Base-by-base conservation (phyloP, 495 filamentous ascomycete genomes). In the Aspergillus steynii region DNA sequence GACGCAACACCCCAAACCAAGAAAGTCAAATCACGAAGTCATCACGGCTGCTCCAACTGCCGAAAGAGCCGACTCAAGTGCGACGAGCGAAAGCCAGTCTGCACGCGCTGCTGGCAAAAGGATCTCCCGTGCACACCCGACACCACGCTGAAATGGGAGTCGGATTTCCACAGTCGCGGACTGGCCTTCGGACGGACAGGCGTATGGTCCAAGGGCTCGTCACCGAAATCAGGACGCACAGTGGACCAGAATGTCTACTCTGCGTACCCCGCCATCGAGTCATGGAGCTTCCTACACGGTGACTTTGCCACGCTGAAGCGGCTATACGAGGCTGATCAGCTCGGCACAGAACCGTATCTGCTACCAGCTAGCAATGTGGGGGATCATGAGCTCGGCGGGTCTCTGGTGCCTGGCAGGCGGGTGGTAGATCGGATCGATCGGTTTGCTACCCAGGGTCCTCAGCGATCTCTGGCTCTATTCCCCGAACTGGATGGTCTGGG, bases 61-160 rank as follows among this genome's bases (percentile, higher is more conserved):
- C 77, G 77, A 9, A 65, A 72, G 29, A 76, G 77, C 60, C 75
- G 75, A 37, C 75, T 79, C 42, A 71, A 76, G 45, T 80, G 77
- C 59, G 77, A 80, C 54, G 73, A 72, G 29, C 72, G 69, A 29
- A 80, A 78, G 61, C 77, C 77, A 25, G 50, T 60, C 29, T 80
- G 77, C 65, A 76, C 72, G 26, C 64, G 77, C n/a, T 80, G 77
- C 66, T 46, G 55, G 54, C 67, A 77, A 59, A 71, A 65, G 61
- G 74, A 74, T 2, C 56, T 80, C 7, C 61, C 63, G 4, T 80
- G 77, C 60, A 70, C 75, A 14, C 78, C 76, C 5, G 67, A 72
- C 32, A 55, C 79, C 8, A 69, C 74, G 8, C 53, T 80, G 31
- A 80, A 80, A 72, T 80, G 77, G 77, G 70, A 80, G 61, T 76